Percentiles rank a stretch among this genome's conserved stretches.
phyloP scores from a whole-genome alignment of 2,329 filamentous ascomycete species.

The Paramyrothecium sp. region DNA sequence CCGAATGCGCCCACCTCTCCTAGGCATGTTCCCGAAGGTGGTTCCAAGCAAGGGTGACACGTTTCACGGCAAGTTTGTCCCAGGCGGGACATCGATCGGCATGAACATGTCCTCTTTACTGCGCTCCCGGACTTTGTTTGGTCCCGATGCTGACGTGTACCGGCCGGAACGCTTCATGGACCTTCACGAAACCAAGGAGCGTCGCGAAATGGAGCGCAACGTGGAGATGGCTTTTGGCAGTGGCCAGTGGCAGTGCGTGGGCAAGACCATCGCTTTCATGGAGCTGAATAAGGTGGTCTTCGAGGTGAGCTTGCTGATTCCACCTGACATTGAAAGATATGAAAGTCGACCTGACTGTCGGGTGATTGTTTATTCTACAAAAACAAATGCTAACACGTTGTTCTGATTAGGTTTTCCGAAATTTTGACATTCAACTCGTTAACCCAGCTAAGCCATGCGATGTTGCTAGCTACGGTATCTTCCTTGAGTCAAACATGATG shows the following conservation, averaged over 20 bases:
- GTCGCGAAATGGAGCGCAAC: not conserved
- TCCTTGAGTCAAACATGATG: not conserved
- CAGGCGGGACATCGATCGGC: not conserved
- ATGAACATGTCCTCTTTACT: not conserved
- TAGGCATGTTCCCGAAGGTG: too few species aligned
- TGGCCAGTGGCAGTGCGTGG: not conserved
- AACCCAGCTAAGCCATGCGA: not conserved
- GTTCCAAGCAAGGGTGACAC: too few species aligned
- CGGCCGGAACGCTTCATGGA: not conserved
- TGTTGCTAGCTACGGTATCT: not conserved
- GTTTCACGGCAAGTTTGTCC: not conserved
- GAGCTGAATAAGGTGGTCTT: constrained; percentile 1
- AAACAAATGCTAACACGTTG: too few species aligned
- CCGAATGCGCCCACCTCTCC: too few species aligned
- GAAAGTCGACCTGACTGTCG: not conserved
- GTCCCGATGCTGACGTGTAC: not conserved
- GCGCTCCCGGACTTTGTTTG: not conserved
- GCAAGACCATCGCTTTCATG: not conserved
- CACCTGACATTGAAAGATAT: not conserved
- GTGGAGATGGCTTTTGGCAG: not conserved
- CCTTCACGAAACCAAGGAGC: not conserved
- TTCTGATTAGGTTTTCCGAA: not conserved
- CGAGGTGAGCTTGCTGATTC: not conserved
- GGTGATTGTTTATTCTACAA: too few species aligned
- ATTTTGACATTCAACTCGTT: constrained; percentile 1